Conservation (phyloP, 345 rosid species). For the Orychophragmus violaceus region DNA sequence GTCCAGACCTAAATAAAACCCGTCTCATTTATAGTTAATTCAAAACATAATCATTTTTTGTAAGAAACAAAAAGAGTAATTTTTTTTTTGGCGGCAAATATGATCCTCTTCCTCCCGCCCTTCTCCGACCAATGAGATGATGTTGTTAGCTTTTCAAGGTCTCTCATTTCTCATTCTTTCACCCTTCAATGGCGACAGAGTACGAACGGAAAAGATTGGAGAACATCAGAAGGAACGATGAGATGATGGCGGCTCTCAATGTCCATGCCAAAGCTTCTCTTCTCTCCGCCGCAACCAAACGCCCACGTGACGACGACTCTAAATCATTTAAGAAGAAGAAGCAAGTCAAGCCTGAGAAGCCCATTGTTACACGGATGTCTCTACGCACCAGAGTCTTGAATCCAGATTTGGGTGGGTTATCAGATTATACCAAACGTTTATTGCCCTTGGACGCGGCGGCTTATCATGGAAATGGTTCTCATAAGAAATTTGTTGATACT, state of each 20-base stretch:
- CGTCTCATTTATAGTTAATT: neutral
- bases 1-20: too few relatives aligned
- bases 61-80: neutral
- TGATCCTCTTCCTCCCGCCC: slow-evolving; percentile 19
- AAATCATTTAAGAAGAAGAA: slow-evolving; percentile 47
- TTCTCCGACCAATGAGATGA: neutral
- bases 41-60: neutral
- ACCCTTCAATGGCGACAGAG: slow-evolving; percentile 59
- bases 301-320: slow-evolving; percentile 29
- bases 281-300: slow-evolving; percentile 51
- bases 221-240: slow-evolving; percentile 66
- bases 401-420: slow-evolving; percentile 44
- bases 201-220: slow-evolving; percentile 75
- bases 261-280: slow-evolving; percentile 48
- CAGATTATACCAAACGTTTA: slow-evolving; percentile 14
- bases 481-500: slow-evolving; percentile 27
- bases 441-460: slow-evolving; percentile 46
- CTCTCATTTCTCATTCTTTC: neutral
- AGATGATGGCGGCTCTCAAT: slow-evolving; percentile 73
- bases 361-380: slow-evolving; percentile 54
- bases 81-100: slow-evolving; percentile 18
- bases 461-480: slow-evolving; percentile 33
- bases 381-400: slow-evolving; percentile 61
- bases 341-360: slow-evolving; percentile 37
- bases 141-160: neutral